Percentiles rank a stretch among this genome's conserved stretches.
Evolutionary conservation across 2,329 filamentous ascomycete genomes (phyloP).

Genomic region (Hirsutella rhossiliensis): DNA sequence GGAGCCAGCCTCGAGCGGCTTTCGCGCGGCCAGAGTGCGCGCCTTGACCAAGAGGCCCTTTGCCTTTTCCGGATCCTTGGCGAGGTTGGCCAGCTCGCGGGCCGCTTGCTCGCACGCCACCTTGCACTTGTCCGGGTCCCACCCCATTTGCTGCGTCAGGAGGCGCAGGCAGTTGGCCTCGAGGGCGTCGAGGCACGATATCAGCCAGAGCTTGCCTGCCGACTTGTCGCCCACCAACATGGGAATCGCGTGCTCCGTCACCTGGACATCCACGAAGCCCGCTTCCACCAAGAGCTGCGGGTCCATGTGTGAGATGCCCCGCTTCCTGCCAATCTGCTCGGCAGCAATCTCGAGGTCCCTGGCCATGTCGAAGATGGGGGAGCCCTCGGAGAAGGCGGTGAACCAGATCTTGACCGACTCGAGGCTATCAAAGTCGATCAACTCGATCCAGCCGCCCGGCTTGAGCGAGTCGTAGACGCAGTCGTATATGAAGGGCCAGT

Average conservation of each 20-base stretch:
- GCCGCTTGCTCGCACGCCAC: conserved; percentile 33
- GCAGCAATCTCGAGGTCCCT: conserved; percentile 30
- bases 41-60: conserved; percentile 34
- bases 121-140: conserved; percentile 36
- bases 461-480: conserved; percentile 40
- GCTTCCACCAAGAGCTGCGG: conserved; percentile 30
- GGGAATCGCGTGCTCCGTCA: conserved; percentile 35
- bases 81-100: conserved; percentile 34
- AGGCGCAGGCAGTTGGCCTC: conserved; percentile 37
- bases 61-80: conserved; percentile 30
- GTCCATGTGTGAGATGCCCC: conserved; percentile 32
- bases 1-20: conserved; percentile 23
- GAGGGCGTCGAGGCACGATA: conserved; percentile 36
- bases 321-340: conserved; percentile 30
- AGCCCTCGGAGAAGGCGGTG: conserved; percentile 28
- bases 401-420: conserved; percentile 20
- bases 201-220: conserved; percentile 41
- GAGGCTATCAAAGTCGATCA: conserved; percentile 40
- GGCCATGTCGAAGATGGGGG: conserved; percentile 29
- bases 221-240: conserved; percentile 31
- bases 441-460: conserved; percentile 45
- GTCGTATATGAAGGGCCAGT: conserved; percentile 43
- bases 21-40: conserved; percentile 35
- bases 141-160: conserved; percentile 39
- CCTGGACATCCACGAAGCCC: conserved; percentile 39